Evolutionary conservation across 257 asterid species (phyloP), one percentile per base, ranked within the genome.

Genomic region (Capsicum baccatum): DNA sequence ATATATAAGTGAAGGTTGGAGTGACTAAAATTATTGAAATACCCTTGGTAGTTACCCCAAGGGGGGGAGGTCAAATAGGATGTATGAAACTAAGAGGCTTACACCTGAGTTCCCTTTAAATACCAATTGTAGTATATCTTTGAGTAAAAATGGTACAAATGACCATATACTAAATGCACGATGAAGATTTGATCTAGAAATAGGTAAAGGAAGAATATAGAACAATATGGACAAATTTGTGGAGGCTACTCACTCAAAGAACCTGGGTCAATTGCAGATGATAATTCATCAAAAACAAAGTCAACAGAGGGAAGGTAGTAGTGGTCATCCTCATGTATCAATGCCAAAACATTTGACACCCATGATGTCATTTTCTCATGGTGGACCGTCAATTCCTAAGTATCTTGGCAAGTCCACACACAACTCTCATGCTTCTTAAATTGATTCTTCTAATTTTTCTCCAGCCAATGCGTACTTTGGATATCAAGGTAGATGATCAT

Each of bases 181-280:
- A 26, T 26, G 98, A 91, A 92, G 99, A 82, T 89, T 96, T 86
- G 99, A 94, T 33, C 87, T 93, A 83, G 99, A 96, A 84, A 93
- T 96, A 37, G 98, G 97, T 19, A 88, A 86, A 78, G 98, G 97
- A 85, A 91, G 91, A 85, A 87, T 87, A 55, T 95, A 91, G 81
- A 91, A 81, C 80, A 83, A 85, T 64, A 88, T 90, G 12, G 97
- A 91, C 62, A 93, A 88, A 79, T 85, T 71, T 81, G 78, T 91
- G 12, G 90, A 88, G 6, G 79, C 68, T 84, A 85, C 92, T 47
- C 94, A 88, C 86, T 63, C 70, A 12, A 89, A 82, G 92, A 90
- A 85, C 33, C 26, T 56, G 21, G 86, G 86, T 44, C 93, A 74
- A 73, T 17, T 85, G 83, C 88, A 86, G 80, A 87, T 88, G 37